Base-by-base conservation (phyloP, 1,284 basidiomycete genomes). In the Caloboletus inedulis region DNA sequence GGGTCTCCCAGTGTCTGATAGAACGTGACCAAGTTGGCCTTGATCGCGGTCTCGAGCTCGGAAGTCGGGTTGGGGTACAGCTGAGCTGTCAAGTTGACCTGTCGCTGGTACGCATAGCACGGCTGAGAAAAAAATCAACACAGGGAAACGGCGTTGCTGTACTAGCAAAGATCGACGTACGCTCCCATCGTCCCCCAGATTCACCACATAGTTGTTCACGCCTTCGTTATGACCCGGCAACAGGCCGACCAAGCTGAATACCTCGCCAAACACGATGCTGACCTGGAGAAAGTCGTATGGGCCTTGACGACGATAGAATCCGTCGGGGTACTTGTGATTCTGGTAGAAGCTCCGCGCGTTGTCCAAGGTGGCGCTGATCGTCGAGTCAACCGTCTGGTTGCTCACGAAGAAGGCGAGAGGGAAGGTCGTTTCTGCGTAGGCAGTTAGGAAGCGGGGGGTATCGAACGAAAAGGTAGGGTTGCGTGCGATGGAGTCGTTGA, bases 371-470 rank as follows among this genome's bases (percentile, higher is more conserved):
- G 7, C 29, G 8, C 47, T 51, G 1, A 49, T 5, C 8, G 53
- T 60, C 39, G 62, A 54, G 43, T 64, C 2, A 51, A 33, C 41
- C 2, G 59, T 67, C 46, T 67, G 64, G 44, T 65, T 57, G 48
- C 52, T 65, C 31, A 54, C 53, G 40, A 65, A 67, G 46, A 65
- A 67, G 2, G 60, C 62, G 13, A 69, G 52, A 1, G 62, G 64
- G 16, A 69, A 63, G 0, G 43, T 52, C 7, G 61, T 49, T 44
- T 65, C 66, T 7, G 55, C 52, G 12, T 65, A 62, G 3, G 62
- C 61, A 0, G 53, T 54, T 0, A 54, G 13, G 43, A 13, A 65
- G 9, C 66, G 62, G 0, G 60, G 62, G 14, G 55, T 52, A 23
- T 23, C 23, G 23, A 23, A 23, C 23, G 23, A 23, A 23, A 68